Evolutionary conservation across 352 stramenopile genomes (phyloP).

Genomic region (Phytophthora niederhauseri): DNA sequence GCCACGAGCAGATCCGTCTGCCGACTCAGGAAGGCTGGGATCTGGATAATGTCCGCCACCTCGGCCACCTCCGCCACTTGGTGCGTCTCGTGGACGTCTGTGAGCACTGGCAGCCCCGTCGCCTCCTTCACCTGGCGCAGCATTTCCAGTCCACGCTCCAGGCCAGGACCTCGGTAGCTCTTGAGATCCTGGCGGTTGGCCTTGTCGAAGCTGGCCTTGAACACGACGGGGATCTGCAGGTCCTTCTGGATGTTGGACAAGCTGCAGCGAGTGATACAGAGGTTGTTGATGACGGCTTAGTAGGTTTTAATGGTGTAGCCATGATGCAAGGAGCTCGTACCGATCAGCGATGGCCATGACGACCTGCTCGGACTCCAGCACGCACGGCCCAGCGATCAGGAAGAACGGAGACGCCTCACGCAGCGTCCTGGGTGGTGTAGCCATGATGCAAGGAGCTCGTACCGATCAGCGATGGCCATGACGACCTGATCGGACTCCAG

Average conservation of each 20-base stretch:
- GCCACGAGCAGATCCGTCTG: constrained; percentile 88
- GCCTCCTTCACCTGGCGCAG: constrained; percentile 73
- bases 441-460: constrained; percentile 5
- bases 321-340: constrained; percentile 31
- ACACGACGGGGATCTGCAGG: constrained; percentile 80
- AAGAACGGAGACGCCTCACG: constrained; percentile 78
- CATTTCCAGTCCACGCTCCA: constrained; percentile 73
- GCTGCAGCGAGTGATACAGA: constrained; percentile 29
- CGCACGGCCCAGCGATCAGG: constrained; percentile 83
- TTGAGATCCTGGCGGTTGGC: constrained; percentile 85
- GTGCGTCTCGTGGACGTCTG: constrained; percentile 87
- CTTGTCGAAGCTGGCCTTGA: constrained; percentile 93
- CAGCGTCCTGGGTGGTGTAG: constrained; percentile 42
- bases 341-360: constrained; percentile 74
- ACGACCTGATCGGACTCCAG: constrained; percentile 75
- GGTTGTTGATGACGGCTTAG: background rate
- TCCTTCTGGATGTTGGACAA: constrained; percentile 57
- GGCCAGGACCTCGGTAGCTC: constrained; percentile 79
- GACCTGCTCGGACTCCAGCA: constrained; percentile 74
- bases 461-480: constrained; percentile 76
- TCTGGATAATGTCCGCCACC: constrained; percentile 87
- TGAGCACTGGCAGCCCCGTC: constrained; percentile 81
- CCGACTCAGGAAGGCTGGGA: constrained; percentile 89
- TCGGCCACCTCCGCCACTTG: constrained; percentile 72
- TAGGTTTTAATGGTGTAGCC: background rate